Conservation (phyloP, 2,329 filamentous ascomycete species). For the Aspergillus sp. region DNA sequence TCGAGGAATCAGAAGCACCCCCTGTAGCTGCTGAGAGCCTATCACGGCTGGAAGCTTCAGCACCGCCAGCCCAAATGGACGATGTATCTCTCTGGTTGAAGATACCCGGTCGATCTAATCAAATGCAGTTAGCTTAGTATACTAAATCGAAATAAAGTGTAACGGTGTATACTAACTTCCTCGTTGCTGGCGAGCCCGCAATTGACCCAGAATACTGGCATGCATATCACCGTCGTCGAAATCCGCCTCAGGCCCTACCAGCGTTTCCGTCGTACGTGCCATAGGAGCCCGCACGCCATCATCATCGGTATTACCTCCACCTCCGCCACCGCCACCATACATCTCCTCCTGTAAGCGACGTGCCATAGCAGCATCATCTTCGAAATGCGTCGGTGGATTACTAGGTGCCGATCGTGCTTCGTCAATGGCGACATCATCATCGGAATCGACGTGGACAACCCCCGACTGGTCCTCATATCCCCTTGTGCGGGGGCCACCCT, state of each 20-base stretch:
- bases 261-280: slow-evolving; percentile 82
- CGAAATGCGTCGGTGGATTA: slow-evolving; percentile 47
- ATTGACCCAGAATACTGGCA: slow-evolving; percentile 60
- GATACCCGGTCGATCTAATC: slow-evolving; percentile 52
- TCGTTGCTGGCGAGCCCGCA: slow-evolving; percentile 46
- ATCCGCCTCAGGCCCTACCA: slow-evolving; percentile 67
- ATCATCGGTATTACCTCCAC: slow-evolving; percentile 33
- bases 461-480: slow-evolving; percentile 52
- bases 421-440: slow-evolving; percentile 59
- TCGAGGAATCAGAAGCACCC: slow-evolving; percentile 60
- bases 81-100: slow-evolving; percentile 62
- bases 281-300: slow-evolving; percentile 83
- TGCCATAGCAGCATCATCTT: slow-evolving; percentile 92
- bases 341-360: slow-evolving; percentile 87
- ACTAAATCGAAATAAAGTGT: neutral
- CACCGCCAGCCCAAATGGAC: slow-evolving; percentile 56
- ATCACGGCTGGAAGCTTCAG: slow-evolving; percentile 45
- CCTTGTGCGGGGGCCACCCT: slow-evolving; percentile 21
- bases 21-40: slow-evolving; percentile 58
- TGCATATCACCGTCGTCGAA: slow-evolving; percentile 53
- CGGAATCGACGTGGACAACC: slow-evolving; percentile 72
- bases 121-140: slow-evolving; percentile 7
- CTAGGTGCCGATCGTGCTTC: slow-evolving; percentile 21
- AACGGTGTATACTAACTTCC: slow-evolving; percentile 23
- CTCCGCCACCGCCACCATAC: slow-evolving; percentile 53